Evolutionary conservation across 2,329 filamentous ascomycete genomes (phyloP).

Genomic region (Samsoniella hepiali): DNA sequence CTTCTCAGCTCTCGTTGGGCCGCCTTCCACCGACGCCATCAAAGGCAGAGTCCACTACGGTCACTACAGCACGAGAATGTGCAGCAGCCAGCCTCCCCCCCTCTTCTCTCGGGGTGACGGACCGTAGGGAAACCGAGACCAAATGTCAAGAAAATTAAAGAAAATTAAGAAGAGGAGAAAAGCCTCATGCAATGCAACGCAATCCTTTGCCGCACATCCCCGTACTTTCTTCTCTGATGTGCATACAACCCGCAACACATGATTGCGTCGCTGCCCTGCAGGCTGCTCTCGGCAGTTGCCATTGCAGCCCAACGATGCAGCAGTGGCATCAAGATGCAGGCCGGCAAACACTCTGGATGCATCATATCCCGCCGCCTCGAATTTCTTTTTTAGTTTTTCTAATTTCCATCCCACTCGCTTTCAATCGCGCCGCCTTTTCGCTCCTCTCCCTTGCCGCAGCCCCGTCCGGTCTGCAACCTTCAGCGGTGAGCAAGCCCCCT

Average conservation of each 20-base stretch:
- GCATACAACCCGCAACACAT: not conserved
- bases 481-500: slow-evolving; percentile 14
- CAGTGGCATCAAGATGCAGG: not conserved
- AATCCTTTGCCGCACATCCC: too few relatives aligned
- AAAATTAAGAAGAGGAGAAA: not conserved
- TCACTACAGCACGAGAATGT: not conserved
- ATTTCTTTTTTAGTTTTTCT: not conserved
- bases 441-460: not conserved
- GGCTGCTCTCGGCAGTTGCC: slow-evolving; percentile 9
- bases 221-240: not conserved
- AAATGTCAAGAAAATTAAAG: too few relatives aligned
- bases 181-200: not conserved
- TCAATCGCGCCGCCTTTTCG: too few relatives aligned
- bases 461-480: not conserved
- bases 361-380: not conserved
- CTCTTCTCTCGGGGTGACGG: too few relatives aligned
- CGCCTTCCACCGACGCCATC: not conserved
- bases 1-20: slow-evolving; percentile 10
- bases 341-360: not conserved
- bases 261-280: not conserved
- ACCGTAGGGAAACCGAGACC: too few relatives aligned
- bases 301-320: not conserved
- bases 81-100: not conserved
- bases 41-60: not conserved
- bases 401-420: too few relatives aligned